Base-by-base conservation (phyloP, 768 basidiomycete species). In the Phlebiopsis flavidoalba region DNA sequence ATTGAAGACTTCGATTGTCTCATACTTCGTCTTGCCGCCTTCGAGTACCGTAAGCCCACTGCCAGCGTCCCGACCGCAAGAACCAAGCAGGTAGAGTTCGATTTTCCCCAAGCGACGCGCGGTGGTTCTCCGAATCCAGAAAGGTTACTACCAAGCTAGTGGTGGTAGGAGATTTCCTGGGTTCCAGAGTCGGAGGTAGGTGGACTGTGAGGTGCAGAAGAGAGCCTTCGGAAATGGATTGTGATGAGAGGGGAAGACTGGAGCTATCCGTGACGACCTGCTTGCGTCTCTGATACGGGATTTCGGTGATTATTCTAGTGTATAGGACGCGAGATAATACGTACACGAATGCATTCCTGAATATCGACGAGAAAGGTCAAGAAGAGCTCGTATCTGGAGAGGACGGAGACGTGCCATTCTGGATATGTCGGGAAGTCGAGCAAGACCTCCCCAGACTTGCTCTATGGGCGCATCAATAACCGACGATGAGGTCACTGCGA, bases 281-380 rank as follows among this genome's bases (percentile, higher is more conserved):
- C 54, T 75, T 75, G 52, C 86, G 84, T 50, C 83, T 85, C 83
- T 85, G 65, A 4, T 31, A 0, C 19, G 35, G 40, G 19, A 14
- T n/a, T 10, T 6, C 17, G 8, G 4, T 53, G 40, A 6, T 40
- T 14, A 6, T 21, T 24, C 52, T 22, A 21, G 59, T 22, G 12
- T 49, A 15, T 17, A 51, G 1, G 58, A 33, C n/a, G n/a, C n/a
- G n/a, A 43, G 50, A 26, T 11, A n/a, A 15, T 35, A 73, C 82
- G 31, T 73, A 86, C 87, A 83, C 80, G 58, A 87, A 88, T 5
- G 86, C 77, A 65, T 88, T 89, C 87, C 87, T 89, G 61, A n/a
- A 50, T 11, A 52, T 26, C 26, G 26, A 3, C 10, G 51, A 22
- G 21, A 53, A 54, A 15, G 33, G 17, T 49, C 14, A 3, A 10